Evolutionary conservation across 257 asterid genomes (phyloP).

Genomic region (Thymus mandschuricus): DNA sequence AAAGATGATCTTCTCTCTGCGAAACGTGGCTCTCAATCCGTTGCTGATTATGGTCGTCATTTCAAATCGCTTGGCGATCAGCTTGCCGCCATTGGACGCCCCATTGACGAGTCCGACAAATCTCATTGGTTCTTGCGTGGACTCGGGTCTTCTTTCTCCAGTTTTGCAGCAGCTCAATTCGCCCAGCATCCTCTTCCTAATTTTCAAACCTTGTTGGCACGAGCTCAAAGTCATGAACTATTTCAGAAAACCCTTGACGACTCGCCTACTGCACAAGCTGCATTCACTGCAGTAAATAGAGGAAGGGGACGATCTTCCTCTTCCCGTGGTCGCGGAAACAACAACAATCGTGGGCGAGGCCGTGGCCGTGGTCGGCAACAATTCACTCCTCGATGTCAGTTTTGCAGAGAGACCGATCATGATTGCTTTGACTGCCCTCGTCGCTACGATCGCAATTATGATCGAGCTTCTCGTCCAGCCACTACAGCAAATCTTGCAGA

Average conservation of each 20-base stretch:
- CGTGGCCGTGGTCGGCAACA: background rate
- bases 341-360: background rate
- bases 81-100: background rate
- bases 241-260: background rate
- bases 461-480: background rate
- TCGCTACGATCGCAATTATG: background rate
- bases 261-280: background rate
- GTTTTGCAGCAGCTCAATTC: background rate
- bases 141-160: background rate
- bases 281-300: background rate
- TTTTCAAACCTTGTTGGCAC: background rate
- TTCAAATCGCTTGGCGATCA: constrained; percentile 1
- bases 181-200: background rate
- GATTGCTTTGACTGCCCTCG: background rate
- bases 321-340: background rate
- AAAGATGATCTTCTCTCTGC: background rate
- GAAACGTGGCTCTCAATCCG: constrained; percentile 3
- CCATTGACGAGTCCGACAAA: background rate
- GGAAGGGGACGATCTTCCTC: background rate
- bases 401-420: background rate
- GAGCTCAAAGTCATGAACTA: background rate
- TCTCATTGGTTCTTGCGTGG: background rate
- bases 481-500: background rate
- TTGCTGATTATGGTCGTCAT: background rate
- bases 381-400: background rate